These are phyloP conservation scores for Trichoderma simmonsii DNA, from an alignment of 2,329 filamentous ascomycete genomes.

Conservation along the genomic window DNA sequence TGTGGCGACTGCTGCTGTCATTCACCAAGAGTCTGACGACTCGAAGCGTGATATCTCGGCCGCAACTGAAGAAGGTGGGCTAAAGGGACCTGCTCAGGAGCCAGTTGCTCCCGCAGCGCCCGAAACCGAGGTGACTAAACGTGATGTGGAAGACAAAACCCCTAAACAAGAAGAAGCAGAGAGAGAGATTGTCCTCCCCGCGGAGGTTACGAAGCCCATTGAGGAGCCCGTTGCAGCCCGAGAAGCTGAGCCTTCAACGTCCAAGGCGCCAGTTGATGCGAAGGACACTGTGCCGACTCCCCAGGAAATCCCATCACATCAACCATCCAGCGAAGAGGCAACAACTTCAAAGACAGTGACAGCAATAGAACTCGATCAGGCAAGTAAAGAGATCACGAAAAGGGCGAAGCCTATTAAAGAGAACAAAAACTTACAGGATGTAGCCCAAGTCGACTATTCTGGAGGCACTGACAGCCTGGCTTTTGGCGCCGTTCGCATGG, in stretches of 20 bases:
- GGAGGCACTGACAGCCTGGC: slow-evolving; percentile 17
- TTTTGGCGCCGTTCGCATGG: slow-evolving; percentile 20
- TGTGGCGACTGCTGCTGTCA: slow-evolving; percentile 12
- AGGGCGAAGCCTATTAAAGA: slow-evolving; percentile 15
- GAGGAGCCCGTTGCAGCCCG: slow-evolving; percentile 10
- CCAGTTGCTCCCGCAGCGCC: slow-evolving; percentile 10
- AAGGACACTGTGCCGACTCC: neutral
- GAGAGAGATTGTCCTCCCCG: slow-evolving; percentile 2
- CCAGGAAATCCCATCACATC: neutral
- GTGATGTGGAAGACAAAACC: slow-evolving; percentile 1
- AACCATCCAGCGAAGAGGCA: slow-evolving; percentile 3
- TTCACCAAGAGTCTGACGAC: neutral
- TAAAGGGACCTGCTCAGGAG: slow-evolving; percentile 12
- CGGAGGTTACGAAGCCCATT: slow-evolving; percentile 8
- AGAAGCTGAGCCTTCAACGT: slow-evolving; percentile 6
- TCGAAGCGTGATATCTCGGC: slow-evolving; percentile 4
- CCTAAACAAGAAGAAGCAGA: slow-evolving; percentile 7
- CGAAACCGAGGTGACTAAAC: slow-evolving; percentile 14
- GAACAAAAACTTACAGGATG: slow-evolving; percentile 20
- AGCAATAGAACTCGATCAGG: slow-evolving; percentile 17
- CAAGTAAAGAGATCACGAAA: slow-evolving; percentile 21
- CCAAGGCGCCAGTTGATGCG: neutral
- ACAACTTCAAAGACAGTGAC: slow-evolving; percentile 2
- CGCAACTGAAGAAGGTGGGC: neutral
- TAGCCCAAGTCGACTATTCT: slow-evolving; percentile 18